Conservation (phyloP, 192 early-diverging fungal species). For the Allomyces macrogynus region DNA sequence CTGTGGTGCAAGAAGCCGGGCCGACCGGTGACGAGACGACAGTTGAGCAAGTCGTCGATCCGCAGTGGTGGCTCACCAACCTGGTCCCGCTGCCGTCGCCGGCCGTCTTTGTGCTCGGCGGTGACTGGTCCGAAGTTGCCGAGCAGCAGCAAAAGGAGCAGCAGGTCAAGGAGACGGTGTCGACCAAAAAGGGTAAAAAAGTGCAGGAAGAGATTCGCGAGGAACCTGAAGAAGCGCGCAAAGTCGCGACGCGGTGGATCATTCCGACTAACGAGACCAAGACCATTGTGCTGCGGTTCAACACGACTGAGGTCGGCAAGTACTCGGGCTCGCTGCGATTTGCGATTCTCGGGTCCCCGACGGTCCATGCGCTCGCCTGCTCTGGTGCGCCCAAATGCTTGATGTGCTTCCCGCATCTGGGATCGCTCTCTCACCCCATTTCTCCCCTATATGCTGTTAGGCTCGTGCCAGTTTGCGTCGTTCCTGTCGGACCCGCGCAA, state of each 20-base stretch:
- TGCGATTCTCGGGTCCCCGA: constrained; percentile 18
- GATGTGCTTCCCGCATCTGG: neutral
- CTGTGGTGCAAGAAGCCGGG: neutral
- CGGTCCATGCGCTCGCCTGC: neutral
- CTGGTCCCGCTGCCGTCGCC: neutral
- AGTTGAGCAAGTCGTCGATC: neutral
- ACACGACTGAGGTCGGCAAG: constrained; percentile 23
- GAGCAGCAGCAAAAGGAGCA: constrained; percentile 3
- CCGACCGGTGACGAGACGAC: neutral
- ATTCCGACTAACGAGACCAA: constrained; percentile 24
- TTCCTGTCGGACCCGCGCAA: constrained; percentile 22
- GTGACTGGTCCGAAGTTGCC: neutral
- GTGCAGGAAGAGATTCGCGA: constrained; percentile 11
- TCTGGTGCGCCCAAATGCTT: neutral
- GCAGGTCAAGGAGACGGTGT: constrained; percentile 2
- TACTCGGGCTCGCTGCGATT: constrained; percentile 25
- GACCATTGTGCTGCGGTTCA: constrained; percentile 26
- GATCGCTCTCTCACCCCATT: constrained; percentile 7
- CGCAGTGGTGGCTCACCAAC: neutral
- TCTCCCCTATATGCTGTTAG: constrained; percentile 15
- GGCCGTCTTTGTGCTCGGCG: neutral
- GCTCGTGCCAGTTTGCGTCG: constrained; percentile 24
- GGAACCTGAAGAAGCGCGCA: constrained; percentile 17
- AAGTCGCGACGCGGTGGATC: constrained; percentile 22
- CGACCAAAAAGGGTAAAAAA: constrained; percentile 7